phyloP scores from a whole-genome alignment of 2,329 filamentous ascomycete species.

The Sarocladium brachiariae region DNA sequence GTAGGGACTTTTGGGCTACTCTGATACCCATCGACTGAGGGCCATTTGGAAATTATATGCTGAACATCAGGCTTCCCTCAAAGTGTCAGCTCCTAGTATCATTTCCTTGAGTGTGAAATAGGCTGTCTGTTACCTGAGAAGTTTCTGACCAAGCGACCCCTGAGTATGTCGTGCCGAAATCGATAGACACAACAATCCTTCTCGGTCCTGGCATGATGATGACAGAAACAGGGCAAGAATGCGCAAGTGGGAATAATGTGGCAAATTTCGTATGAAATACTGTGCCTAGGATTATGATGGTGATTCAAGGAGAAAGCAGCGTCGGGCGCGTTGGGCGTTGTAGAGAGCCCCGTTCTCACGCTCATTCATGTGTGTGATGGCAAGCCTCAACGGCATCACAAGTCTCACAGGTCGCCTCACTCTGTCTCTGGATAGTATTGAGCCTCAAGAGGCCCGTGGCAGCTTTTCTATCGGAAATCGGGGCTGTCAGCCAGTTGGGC shows the following conservation, averaged over 20 bases:
- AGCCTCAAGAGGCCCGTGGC: background rate
- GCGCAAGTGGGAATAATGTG: background rate
- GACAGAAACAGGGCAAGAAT: background rate
- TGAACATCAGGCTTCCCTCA: conserved; percentile 29
- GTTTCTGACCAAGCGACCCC: conserved; percentile 47
- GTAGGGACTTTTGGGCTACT: conserved; percentile 42
- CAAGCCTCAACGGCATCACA: background rate
- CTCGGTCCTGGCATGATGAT: conserved; percentile 19
- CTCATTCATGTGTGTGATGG: background rate
- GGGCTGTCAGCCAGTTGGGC: conserved; percentile 5
- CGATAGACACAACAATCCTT: conserved; percentile 45
- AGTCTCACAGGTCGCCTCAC: background rate
- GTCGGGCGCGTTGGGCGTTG: background rate
- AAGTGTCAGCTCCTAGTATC: background rate
- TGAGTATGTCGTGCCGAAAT: conserved; percentile 52
- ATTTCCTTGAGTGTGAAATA: too few relatives aligned
- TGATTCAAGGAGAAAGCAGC: too few relatives aligned
- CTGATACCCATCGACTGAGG: conserved; percentile 24
- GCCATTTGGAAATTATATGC: conserved; percentile 38
- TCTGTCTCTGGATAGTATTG: background rate
- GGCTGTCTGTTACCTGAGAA: conserved; percentile 21
- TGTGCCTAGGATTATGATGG: too few relatives aligned
- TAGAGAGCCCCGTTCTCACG: background rate
- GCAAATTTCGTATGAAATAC: background rate
- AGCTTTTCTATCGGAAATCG: background rate